Evolutionary conservation across 345 rosid genomes (phyloP), one percentile per base, ranked within the genome.

Genomic region (Cardiospermum halicacabum): DNA sequence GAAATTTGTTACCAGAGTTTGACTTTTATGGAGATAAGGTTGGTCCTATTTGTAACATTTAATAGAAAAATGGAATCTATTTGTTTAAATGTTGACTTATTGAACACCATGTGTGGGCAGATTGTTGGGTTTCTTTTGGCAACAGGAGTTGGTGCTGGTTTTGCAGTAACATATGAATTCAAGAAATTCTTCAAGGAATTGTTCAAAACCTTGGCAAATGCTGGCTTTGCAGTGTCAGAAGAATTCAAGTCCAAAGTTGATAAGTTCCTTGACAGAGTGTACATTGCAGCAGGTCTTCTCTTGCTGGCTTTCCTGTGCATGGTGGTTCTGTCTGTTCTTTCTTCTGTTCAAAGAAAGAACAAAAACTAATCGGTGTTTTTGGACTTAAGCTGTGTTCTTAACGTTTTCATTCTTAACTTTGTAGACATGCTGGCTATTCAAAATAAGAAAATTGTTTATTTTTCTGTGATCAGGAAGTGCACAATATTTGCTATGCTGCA

Each of bases 21-120:
- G 80, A 79, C 57, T 75, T 79, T 45, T 75, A 72, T 13, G 75
- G 59, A 1, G 78, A 79, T 66, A 64, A 70, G 80, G 76, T 72
- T n/a, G n/a, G n/a, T n/a, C n/a, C n/a, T n/a, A n/a, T n/a, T n/a
- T n/a, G n/a, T n/a, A n/a, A n/a, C n/a, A n/a, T n/a, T n/a, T n/a
- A n/a, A n/a, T n/a, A n/a, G n/a, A n/a, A n/a, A n/a, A n/a, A n/a
- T n/a, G n/a, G n/a, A n/a, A 43, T 15, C 49, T 16, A 16, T 43
- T 4, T 10, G 10, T 40, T n/a, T n/a, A n/a, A n/a, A n/a, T n/a
- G n/a, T n/a, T n/a, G n/a, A n/a, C n/a, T n/a, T n/a, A n/a, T n/a
- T n/a, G n/a, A n/a, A n/a, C n/a, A n/a, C n/a, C n/a, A n/a, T n/a
- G n/a, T 45, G 7, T 45, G 22, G 50, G 11, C 53, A 72, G 64